Evolutionary conservation across 1,284 basidiomycete species (phyloP).

Genomic region (Hypsizygus ulmarius): DNA sequence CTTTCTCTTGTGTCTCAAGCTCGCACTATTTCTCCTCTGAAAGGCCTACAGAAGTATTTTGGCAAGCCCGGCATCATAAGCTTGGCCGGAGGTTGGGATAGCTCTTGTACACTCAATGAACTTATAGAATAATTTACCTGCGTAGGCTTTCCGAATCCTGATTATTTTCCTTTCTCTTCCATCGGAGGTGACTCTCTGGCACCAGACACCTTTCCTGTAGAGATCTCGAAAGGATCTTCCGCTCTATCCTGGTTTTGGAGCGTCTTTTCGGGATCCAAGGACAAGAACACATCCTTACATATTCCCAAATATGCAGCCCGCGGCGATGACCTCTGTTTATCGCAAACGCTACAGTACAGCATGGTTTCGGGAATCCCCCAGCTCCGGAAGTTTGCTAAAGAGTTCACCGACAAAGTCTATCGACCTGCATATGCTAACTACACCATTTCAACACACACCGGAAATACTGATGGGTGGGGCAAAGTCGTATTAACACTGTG

Average conservation of each 20-base stretch:
- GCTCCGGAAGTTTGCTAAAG: constrained; percentile 51
- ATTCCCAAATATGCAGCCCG: constrained; percentile 60
- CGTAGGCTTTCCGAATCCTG: constrained; percentile 57
- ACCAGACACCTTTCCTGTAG: constrained; percentile 33
- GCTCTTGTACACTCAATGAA: background rate
- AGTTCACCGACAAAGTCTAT: constrained; percentile 64
- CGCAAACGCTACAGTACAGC: constrained; percentile 73
- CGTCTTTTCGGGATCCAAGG: constrained; percentile 48
- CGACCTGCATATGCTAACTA: constrained; percentile 71
- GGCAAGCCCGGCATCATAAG: constrained; percentile 48
- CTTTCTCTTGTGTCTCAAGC: constrained; percentile 47
- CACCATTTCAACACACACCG: constrained; percentile 60
- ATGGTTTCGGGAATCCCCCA: constrained; percentile 52
- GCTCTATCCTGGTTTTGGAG: constrained; percentile 65
- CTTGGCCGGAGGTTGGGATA: constrained; percentile 54
- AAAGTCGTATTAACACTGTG: constrained; percentile 56
- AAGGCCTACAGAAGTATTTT: constrained; percentile 58
- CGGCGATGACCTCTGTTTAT: constrained; percentile 58
- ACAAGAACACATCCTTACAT: constrained; percentile 48
- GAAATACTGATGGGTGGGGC: constrained; percentile 77
- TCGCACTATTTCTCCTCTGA: constrained; percentile 58
- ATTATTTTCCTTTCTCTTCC: constrained; percentile 62
- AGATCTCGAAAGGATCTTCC: constrained; percentile 27
- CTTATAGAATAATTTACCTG: constrained; percentile 13
- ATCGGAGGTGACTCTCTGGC: constrained; percentile 46